Evolutionary conservation across 441 rosid species (phyloP).

Genomic region (Daphne laureola): DNA sequence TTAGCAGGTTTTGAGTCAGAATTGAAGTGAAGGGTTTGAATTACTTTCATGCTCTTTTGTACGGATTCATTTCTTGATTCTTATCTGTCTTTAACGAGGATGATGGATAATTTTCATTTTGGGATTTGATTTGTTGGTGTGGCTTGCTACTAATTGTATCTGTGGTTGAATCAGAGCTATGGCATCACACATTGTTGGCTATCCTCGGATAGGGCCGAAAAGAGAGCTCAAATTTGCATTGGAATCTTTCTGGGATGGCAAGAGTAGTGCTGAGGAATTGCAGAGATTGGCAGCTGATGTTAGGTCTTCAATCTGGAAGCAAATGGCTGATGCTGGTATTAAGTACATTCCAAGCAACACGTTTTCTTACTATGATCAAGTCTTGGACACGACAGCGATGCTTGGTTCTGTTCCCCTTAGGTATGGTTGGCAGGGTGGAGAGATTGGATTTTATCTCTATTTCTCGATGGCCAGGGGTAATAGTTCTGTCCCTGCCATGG

Average conservation of each 20-base stretch:
- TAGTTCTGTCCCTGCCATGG: conserved; percentile 58
- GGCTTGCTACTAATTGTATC: not conserved
- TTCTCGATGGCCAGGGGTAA: conserved; percentile 65
- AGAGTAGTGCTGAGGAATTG: conserved; percentile 40
- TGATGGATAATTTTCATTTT: not conserved
- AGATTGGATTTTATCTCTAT: conserved; percentile 49
- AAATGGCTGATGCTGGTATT: conserved; percentile 46
- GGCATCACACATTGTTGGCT: conserved; percentile 62
- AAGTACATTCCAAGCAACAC: conserved; percentile 58
- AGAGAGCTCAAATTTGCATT: conserved; percentile 62
- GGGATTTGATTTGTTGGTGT: not conserved
- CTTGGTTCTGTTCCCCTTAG: conserved; percentile 56
- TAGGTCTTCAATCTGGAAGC: conserved; percentile 46
- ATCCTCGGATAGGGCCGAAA: conserved; percentile 61
- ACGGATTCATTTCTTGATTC: too few relatives aligned
- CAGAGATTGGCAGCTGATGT: conserved; percentile 45
- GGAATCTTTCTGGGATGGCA: conserved; percentile 66
- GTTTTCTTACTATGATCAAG: conserved; percentile 57
- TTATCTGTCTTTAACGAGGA: too few relatives aligned
- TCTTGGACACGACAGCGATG: conserved; percentile 55
- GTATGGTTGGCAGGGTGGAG: conserved; percentile 46
- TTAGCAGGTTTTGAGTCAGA: too few relatives aligned
- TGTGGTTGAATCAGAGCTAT: conserved; percentile 26
- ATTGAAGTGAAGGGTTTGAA: too few relatives aligned
- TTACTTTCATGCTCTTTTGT: too few relatives aligned